These are phyloP conservation scores for Solanum corneliomulleri DNA, from an alignment of 257 asterid species.

Conservation along the genomic window DNA sequence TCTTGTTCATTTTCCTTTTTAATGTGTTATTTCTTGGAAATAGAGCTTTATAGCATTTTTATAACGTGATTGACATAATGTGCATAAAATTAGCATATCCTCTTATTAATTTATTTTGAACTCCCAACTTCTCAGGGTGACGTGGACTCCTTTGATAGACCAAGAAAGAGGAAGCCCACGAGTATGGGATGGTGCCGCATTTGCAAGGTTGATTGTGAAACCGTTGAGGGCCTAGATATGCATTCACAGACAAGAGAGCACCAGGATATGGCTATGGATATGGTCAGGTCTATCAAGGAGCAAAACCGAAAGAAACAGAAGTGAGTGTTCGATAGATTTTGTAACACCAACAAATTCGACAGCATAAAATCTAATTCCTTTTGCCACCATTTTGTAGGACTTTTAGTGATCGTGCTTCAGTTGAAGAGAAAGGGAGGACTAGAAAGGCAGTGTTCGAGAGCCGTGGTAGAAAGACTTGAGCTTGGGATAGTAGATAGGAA, in stretches of 20 bases:
- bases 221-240: slow-evolving; percentile 70
- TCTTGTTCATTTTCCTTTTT: neutral
- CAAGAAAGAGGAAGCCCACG: slow-evolving; percentile 55
- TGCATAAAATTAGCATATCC: neutral
- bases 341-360: neutral
- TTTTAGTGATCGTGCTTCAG: slow-evolving; percentile 31
- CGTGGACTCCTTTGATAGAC: slow-evolving; percentile 36
- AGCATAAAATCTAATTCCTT: slow-evolving; percentile 3
- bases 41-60: neutral
- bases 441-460: slow-evolving; percentile 39
- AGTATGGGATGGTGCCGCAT: slow-evolving; percentile 87
- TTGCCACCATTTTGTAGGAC: slow-evolving; percentile 31
- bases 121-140: slow-evolving; percentile 36
- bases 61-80: neutral
- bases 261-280: slow-evolving; percentile 76
- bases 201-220: slow-evolving; percentile 74
- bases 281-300: slow-evolving; percentile 61
- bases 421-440: slow-evolving; percentile 50
- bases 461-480: slow-evolving; percentile 51
- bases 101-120: neutral
- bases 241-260: slow-evolving; percentile 89
- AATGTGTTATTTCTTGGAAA: neutral
- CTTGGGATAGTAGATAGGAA: slow-evolving; percentile 13
- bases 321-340: slow-evolving; percentile 21
- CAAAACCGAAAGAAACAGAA: slow-evolving; percentile 50